Percentiles rank a stretch among this genome's conserved stretches.
Conservation (phyloP, 2,329 filamentous ascomycete genomes). For the Venturia effusa region DNA sequence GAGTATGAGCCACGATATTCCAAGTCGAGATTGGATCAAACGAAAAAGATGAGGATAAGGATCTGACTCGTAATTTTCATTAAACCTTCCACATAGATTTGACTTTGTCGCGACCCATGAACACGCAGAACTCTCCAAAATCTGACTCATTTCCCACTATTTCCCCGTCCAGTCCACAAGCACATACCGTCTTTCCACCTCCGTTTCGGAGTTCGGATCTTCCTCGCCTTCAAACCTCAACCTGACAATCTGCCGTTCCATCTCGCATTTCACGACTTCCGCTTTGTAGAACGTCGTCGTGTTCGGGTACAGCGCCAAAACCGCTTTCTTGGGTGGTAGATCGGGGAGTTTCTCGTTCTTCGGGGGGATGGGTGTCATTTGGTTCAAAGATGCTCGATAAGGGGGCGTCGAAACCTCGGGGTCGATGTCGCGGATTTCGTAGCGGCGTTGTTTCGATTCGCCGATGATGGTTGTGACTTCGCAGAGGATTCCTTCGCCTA, state of each 20-base stretch:
- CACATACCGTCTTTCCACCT: slow-evolving; percentile 41
- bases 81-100: neutral
- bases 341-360: slow-evolving; percentile 32
- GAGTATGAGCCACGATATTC: no score
- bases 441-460: slow-evolving; percentile 40
- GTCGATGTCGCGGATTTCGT: slow-evolving; percentile 42
- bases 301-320: slow-evolving; percentile 39
- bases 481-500: slow-evolving; percentile 42
- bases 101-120: no score
- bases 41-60: neutral
- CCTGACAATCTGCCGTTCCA: slow-evolving; percentile 20
- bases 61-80: neutral
- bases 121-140: no score
- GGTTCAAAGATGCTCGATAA: slow-evolving; percentile 35
- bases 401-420: slow-evolving; percentile 28
- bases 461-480: slow-evolving; percentile 40
- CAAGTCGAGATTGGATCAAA: no score
- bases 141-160: neutral
- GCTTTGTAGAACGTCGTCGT: slow-evolving; percentile 45
- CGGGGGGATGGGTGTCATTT: slow-evolving; percentile 35
- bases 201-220: slow-evolving; percentile 32
- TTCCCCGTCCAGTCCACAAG: slow-evolving; percentile 18
- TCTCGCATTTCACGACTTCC: slow-evolving; percentile 29
- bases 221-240: slow-evolving; percentile 40
- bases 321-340: slow-evolving; percentile 30